These are phyloP conservation scores for Coemansia biformis DNA, from an alignment of 192 early-diverging fungal genomes.

Conservation along the genomic window DNA sequence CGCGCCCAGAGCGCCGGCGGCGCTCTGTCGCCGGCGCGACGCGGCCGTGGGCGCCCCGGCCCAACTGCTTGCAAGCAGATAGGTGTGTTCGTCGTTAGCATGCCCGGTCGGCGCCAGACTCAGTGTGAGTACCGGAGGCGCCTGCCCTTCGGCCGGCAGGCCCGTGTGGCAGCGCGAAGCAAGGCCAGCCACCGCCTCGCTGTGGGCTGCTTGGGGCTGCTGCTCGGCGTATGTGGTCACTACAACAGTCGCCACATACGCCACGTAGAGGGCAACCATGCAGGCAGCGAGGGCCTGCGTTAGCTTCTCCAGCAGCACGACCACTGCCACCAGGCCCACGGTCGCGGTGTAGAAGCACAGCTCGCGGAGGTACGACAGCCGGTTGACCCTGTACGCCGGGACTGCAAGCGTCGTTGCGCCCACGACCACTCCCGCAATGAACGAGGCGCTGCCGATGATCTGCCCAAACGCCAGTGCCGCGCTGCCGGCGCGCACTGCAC, in stretches of 20 bases:
- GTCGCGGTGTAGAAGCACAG: constrained; percentile 63
- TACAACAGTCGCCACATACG: constrained; percentile 44
- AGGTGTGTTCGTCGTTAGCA: too few species aligned
- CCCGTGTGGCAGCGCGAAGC: too few species aligned
- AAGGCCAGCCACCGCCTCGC: too few species aligned
- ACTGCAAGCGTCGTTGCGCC: constrained; percentile 75
- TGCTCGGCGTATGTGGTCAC: constrained; percentile 46
- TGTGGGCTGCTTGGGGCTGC: too few species aligned
- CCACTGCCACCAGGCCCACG: constrained; percentile 22
- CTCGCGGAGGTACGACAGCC: constrained; percentile 73
- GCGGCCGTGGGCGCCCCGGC: too few species aligned
- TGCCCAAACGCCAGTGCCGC: constrained; percentile 84
- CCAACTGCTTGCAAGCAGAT: too few species aligned
- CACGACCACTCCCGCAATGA: constrained; percentile 78
- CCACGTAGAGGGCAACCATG: constrained; percentile 42
- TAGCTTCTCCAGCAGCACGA: constrained; percentile 27
- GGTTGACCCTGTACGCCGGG: constrained; percentile 63
- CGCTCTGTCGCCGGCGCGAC: too few species aligned
- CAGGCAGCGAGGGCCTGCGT: constrained; percentile 26
- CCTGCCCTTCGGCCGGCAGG: too few species aligned
- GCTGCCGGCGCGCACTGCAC: constrained; percentile 62
- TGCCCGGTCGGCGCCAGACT: too few species aligned
- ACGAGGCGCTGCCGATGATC: constrained; percentile 81
- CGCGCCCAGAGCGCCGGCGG: constrained; percentile 7
- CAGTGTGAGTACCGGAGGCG: too few species aligned